Percentiles rank a stretch among this genome's conserved stretches.
Conservation (phyloP, 768 basidiomycete genomes). For the Boletus pseudopeckii region DNA sequence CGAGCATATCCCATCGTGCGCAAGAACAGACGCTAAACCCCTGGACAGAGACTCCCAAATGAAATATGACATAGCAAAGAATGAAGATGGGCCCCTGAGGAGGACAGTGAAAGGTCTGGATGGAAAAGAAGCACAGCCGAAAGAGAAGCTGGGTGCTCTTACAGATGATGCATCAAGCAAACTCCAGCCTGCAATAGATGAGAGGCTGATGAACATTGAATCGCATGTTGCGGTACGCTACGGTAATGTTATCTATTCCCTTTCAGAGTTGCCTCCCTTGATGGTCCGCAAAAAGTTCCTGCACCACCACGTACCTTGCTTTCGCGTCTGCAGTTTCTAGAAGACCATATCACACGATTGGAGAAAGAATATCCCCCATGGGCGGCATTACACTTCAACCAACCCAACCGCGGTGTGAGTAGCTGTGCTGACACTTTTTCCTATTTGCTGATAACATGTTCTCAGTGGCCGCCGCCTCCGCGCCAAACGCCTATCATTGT, state of each 20-base stretch:
- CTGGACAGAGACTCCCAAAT: conserved; percentile 75
- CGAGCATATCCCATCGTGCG: conserved; percentile 52
- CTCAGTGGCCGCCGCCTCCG: conserved; percentile 82
- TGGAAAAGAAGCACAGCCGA: conserved; percentile 9
- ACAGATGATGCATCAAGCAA: conserved; percentile 36
- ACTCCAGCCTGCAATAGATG: conserved; percentile 57
- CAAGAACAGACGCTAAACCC: conserved; percentile 67
- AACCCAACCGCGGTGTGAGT: conserved; percentile 76
- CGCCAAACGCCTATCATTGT: conserved; percentile 76
- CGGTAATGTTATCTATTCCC: conserved; percentile 41
- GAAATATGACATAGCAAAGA: conserved; percentile 86
- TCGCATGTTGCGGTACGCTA: conserved; percentile 70
- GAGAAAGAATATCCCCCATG: conserved; percentile 85
- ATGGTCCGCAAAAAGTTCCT: conserved; percentile 49
- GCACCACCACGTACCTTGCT: conserved; percentile 63
- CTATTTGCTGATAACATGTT: not conserved
- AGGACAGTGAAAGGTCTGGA: conserved; percentile 45
- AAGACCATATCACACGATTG: conserved; percentile 71
- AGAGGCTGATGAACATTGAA: conserved; percentile 65
- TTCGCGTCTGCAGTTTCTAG: conserved; percentile 63
- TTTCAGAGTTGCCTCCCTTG: not conserved
- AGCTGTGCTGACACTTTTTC: not conserved
- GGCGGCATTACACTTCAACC: conserved; percentile 87
- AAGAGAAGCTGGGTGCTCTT: conserved; percentile 12
- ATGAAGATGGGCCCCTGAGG: conserved; percentile 71